A percentile compares a stretch with the other conserved stretches of the same genome.
Evolutionary conservation across 352 stramenopile genomes (phyloP).

Genomic region (Paralagenidium karlingii): DNA sequence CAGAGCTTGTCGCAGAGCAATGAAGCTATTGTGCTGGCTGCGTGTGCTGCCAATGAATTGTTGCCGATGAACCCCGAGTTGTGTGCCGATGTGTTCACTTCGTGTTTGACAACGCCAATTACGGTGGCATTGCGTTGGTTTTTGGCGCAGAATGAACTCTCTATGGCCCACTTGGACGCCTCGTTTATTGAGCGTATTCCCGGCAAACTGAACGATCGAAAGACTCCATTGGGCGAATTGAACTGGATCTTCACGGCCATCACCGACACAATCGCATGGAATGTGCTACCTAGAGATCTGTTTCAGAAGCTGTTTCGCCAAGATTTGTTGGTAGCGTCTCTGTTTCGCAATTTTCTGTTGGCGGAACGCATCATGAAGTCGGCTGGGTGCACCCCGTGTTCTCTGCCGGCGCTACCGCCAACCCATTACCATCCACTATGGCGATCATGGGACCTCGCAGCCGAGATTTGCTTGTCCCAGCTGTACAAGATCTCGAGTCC

Average conservation of each 20-base stretch:
- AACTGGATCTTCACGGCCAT: conserved; percentile 99
- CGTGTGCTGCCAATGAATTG: conserved; percentile 89
- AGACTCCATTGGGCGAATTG: conserved; percentile 93
- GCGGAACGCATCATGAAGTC: conserved; percentile 95
- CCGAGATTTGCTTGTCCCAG: conserved; percentile 95
- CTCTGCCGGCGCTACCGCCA: conserved; percentile 89
- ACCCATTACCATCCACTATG: conserved; percentile 96
- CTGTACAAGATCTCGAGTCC: conserved; percentile 81
- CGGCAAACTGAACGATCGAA: conserved; percentile 89
- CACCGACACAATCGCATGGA: conserved; percentile 99
- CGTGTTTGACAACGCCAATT: conserved; percentile 98
- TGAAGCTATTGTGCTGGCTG: conserved; percentile 95
- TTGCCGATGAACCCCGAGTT: conserved; percentile 95
- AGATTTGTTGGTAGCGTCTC: conserved; percentile 95
- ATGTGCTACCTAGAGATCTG: conserved; percentile 90
- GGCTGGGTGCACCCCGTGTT: conserved; percentile 74
- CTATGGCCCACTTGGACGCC: conserved; percentile 76
- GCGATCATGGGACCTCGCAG: conserved; percentile 97
- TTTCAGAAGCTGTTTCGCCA: conserved; percentile 99
- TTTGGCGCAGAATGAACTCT: conserved; percentile 87
- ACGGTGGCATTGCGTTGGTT: conserved; percentile 98
- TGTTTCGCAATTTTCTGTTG: conserved; percentile 98
- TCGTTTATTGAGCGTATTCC: conserved; percentile 82
- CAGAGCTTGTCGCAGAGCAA: conserved; percentile 5
- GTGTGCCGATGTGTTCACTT: conserved; percentile 99